A percentile compares a stretch with the other conserved stretches of the same genome.
Conservation (phyloP, 2,329 filamentous ascomycete genomes). For the Trichoderma sp. region DNA sequence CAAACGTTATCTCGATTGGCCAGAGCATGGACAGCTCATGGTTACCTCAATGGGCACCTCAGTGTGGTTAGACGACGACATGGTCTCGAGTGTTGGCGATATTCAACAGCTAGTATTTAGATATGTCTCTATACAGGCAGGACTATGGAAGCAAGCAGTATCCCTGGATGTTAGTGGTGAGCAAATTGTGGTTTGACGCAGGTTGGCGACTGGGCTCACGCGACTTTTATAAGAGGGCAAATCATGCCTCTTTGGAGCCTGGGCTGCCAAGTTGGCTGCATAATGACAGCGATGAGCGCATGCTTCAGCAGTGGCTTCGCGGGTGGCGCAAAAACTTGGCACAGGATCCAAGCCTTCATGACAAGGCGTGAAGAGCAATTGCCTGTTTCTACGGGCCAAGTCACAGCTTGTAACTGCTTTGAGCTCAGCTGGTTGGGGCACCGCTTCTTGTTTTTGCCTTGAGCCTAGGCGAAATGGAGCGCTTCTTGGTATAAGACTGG, state of each 20-base stretch:
- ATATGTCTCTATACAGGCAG: not conserved
- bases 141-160: not conserved
- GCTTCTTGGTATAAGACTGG: not conserved
- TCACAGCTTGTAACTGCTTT: not conserved
- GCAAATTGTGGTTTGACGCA: not conserved
- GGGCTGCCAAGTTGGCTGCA: not conserved
- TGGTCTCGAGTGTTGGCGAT: not conserved
- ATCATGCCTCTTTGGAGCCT: not conserved
- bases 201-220: not conserved
- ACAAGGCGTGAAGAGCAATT: constrained; percentile 5
- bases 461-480: not conserved
- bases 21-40: not conserved
- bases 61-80: constrained; percentile 2
- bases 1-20: not conserved
- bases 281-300: not conserved
- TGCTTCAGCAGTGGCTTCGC: not conserved
- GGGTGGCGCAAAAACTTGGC: constrained; percentile 13
- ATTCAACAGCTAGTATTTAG: not conserved
- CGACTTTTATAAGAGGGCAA: not conserved
- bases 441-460: not conserved
- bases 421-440: not conserved
- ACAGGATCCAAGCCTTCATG: constrained; percentile 1
- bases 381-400: not conserved
- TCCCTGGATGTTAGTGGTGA: not conserved
- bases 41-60: constrained; percentile 22